Evolutionary conservation across 768 basidiomycete species (phyloP).

Genomic region (Coprinopsis marcescibilis): DNA sequence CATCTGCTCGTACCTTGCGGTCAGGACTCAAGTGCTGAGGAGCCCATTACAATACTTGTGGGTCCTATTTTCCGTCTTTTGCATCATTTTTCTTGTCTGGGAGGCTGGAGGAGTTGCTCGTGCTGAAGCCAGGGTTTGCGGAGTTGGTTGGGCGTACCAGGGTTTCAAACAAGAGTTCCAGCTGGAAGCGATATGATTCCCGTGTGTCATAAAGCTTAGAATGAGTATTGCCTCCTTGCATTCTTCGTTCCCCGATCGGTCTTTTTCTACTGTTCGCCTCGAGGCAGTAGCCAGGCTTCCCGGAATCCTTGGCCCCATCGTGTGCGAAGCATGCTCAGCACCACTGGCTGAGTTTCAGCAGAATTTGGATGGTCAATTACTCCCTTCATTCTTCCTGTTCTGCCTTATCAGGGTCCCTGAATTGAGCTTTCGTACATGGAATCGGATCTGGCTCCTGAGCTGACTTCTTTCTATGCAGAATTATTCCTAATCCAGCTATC

Average conservation of each 20-base stretch:
- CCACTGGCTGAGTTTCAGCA: too few species aligned
- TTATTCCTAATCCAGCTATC: constrained; percentile 9
- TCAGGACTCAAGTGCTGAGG: neutral
- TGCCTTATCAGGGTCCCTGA: neutral
- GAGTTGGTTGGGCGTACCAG: neutral
- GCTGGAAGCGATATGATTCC: too few species aligned
- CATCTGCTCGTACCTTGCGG: neutral
- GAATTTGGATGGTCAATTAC: neutral
- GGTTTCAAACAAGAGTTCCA: too few species aligned
- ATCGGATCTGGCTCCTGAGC: neutral
- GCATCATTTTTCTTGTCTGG: neutral
- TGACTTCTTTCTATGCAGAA: constrained; percentile 8
- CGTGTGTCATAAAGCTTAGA: neutral
- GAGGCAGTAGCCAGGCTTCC: neutral
- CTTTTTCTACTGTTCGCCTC: neutral
- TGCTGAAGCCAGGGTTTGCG: neutral
- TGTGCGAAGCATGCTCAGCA: neutral
- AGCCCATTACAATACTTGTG: constrained; percentile 2
- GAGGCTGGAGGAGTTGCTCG: neutral
- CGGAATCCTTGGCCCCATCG: neutral
- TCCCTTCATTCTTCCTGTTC: neutral
- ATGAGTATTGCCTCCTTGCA: neutral
- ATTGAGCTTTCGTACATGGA: neutral
- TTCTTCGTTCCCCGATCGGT: neutral
- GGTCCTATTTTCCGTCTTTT: neutral